Evolutionary conservation across 2,329 filamentous ascomycete genomes (phyloP).

Genomic region (Verticillium nonalfalfae): DNA sequence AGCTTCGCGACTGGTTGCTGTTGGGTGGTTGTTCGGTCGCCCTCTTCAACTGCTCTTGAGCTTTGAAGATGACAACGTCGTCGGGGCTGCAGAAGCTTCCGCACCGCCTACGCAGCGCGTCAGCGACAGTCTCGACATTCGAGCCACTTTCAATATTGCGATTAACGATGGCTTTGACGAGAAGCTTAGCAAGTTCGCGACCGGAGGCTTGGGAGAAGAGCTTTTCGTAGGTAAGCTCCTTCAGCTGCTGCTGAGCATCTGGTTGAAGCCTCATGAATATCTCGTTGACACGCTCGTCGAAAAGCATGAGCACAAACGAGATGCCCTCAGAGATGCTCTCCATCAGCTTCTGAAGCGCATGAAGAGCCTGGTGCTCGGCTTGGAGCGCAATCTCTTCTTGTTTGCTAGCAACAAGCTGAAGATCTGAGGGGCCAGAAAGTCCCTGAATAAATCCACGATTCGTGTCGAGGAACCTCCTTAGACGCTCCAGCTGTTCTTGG

Average conservation of each 20-base stretch:
- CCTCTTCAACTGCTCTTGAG: constrained; percentile 87
- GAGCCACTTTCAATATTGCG: constrained; percentile 94
- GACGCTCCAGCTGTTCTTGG: constrained; percentile 72
- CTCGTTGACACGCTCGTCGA: constrained; percentile 87
- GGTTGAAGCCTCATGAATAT: constrained; percentile 75
- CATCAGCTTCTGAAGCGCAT: constrained; percentile 79
- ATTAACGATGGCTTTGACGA: constrained; percentile 97
- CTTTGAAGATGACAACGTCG: constrained; percentile 97
- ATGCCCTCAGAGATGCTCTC: constrained; percentile 93
- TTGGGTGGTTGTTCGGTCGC: constrained; percentile 73
- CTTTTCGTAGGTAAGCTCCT: constrained; percentile 76
- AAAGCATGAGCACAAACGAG: constrained; percentile 89
- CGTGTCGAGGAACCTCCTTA: constrained; percentile 76
- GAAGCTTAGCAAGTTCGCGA: constrained; percentile 83
- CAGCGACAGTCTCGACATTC: constrained; percentile 95
- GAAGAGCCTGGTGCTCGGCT: constrained; percentile 87
- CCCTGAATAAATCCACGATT: constrained; percentile 93
- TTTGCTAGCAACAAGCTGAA: constrained; percentile 70
- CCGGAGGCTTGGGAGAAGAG: constrained; percentile 77
- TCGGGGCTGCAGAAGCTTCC: constrained; percentile 97
- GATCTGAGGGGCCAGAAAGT: constrained; percentile 79
- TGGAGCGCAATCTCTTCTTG: constrained; percentile 90
- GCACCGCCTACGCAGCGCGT: constrained; percentile 84
- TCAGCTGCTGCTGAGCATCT: constrained; percentile 60
- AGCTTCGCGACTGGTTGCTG: constrained; percentile 66